Percentiles rank a stretch among this genome's conserved stretches.
phyloP scores from a whole-genome alignment of 2,329 filamentous ascomycete genomes.

The Thielaviopsis ethacetica region DNA sequence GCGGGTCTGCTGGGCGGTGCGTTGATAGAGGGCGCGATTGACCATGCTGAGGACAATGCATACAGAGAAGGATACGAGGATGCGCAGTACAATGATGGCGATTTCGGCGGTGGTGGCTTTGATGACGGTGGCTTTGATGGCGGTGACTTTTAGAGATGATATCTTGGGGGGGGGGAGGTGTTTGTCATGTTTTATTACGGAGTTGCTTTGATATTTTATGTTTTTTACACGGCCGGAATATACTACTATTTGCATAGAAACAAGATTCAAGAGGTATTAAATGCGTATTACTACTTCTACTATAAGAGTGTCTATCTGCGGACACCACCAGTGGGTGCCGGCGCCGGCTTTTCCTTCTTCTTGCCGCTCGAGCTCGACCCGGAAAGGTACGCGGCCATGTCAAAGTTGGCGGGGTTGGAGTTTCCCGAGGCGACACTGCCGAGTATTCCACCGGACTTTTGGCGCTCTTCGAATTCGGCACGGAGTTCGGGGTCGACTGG shows the following conservation, averaged over 20 bases:
- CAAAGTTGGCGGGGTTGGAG: constrained; percentile 30
- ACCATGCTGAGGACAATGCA: constrained; percentile 42
- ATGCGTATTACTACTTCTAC: too few relatives aligned
- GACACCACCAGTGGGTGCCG: constrained; percentile 21
- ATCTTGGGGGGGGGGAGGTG: background rate
- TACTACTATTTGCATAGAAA: background rate
- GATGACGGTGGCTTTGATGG: constrained; percentile 17
- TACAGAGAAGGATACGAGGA: constrained; percentile 29
- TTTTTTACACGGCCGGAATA: background rate
- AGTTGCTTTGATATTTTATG: background rate
- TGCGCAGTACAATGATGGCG: constrained; percentile 17
- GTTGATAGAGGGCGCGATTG: constrained; percentile 50
- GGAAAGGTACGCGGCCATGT: constrained; percentile 47
- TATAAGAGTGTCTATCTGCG: constrained; percentile 16
- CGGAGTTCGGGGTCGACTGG: constrained; percentile 92
- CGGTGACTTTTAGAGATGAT: constrained; percentile 23
- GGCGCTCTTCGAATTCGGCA: constrained; percentile 81
- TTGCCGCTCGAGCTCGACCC: constrained; percentile 24
- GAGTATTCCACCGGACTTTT: constrained; percentile 56
- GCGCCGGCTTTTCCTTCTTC: constrained; percentile 22
- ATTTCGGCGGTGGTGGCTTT: constrained; percentile 16
- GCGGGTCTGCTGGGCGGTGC: constrained; percentile 68
- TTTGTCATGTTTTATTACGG: background rate
- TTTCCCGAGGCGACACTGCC: constrained; percentile 45
- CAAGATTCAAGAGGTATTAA: too few relatives aligned